Evolutionary conservation across 768 basidiomycete species (phyloP).

Genomic region (Tricholoma bakamatsutake): DNA sequence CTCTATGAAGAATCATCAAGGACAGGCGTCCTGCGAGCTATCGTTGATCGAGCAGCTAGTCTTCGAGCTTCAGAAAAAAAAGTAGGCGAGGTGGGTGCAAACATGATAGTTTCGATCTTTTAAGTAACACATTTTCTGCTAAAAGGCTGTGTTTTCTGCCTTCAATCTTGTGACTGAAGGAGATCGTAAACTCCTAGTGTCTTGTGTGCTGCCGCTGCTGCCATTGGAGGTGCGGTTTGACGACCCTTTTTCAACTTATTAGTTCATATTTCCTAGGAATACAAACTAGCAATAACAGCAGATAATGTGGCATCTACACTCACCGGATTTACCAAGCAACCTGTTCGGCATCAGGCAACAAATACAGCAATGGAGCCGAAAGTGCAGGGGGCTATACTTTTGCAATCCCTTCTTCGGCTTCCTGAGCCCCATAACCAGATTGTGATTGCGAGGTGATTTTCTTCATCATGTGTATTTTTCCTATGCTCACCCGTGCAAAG

Average conservation of each 20-base stretch:
- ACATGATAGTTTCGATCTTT: not conserved
- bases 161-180: slow-evolving; percentile 49
- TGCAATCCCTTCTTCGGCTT: slow-evolving; percentile 78
- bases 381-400: slow-evolving; percentile 77
- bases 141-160: slow-evolving; percentile 53
- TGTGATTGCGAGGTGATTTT: slow-evolving; percentile 61
- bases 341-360: slow-evolving; percentile 12
- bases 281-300: slow-evolving; percentile 8
- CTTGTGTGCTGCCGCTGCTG: slow-evolving; percentile 58
- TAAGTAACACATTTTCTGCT: slow-evolving; percentile 2
- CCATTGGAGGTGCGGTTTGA: slow-evolving; percentile 38
- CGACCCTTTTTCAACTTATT: not conserved
- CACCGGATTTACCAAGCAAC: slow-evolving; percentile 2
- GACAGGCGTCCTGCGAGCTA: slow-evolving; percentile 71
- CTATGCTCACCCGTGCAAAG: slow-evolving; percentile 29
- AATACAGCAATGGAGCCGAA: slow-evolving; percentile 52
- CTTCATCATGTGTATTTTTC: not conserved
- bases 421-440: slow-evolving; percentile 58
- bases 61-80: slow-evolving; percentile 42
- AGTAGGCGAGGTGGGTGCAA: slow-evolving; percentile 49
- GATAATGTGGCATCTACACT: not conserved
- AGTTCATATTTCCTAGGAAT: slow-evolving; percentile 14
- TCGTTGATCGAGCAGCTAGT: slow-evolving; percentile 60
- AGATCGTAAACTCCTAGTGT: slow-evolving; percentile 51
- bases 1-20: slow-evolving; percentile 51